Evolutionary conservation across 1,139 yeast genomes (phyloP).

Genomic region (Debaryomyces subglobosus): DNA sequence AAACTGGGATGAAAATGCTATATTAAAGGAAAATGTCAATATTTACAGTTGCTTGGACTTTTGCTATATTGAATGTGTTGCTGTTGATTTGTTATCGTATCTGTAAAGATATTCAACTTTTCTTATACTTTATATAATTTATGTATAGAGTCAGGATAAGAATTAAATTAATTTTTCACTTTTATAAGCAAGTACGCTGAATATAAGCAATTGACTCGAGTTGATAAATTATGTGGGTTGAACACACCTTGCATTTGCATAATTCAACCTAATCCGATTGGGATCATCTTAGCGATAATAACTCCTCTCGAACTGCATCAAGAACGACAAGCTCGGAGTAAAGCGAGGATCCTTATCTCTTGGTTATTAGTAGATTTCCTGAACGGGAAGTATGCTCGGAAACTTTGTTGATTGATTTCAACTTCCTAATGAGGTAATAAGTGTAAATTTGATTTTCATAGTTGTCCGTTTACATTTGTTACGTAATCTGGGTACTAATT

Average conservation of each 20-base stretch:
- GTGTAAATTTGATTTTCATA: not conserved
- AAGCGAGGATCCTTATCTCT: constrained; percentile 4
- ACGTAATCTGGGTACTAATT: constrained; percentile 7
- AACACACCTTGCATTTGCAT: not conserved
- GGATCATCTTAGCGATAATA: not conserved
- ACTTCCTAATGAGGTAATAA: constrained; percentile 6
- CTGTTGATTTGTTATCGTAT: not conserved
- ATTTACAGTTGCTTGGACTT: not conserved
- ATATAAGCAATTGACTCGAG: not conserved
- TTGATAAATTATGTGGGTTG: not conserved
- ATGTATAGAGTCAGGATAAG: not conserved
- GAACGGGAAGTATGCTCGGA: not conserved
- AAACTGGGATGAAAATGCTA: not conserved
- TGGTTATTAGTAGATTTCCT: constrained; percentile 1
- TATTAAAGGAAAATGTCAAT: not conserved
- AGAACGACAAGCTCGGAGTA: not conserved
- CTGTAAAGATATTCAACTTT: not conserved
- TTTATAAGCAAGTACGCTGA: not conserved
- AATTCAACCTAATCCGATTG: not conserved
- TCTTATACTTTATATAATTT: not conserved
- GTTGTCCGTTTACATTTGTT: not conserved
- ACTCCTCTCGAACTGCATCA: not conserved
- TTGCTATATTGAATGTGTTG: not conserved
- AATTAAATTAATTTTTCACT: not conserved
- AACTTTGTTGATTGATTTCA: not conserved